These are phyloP conservation scores for Ophiocytium majus DNA, from an alignment of 352 stramenopile genomes.

Conservation along the genomic window DNA sequence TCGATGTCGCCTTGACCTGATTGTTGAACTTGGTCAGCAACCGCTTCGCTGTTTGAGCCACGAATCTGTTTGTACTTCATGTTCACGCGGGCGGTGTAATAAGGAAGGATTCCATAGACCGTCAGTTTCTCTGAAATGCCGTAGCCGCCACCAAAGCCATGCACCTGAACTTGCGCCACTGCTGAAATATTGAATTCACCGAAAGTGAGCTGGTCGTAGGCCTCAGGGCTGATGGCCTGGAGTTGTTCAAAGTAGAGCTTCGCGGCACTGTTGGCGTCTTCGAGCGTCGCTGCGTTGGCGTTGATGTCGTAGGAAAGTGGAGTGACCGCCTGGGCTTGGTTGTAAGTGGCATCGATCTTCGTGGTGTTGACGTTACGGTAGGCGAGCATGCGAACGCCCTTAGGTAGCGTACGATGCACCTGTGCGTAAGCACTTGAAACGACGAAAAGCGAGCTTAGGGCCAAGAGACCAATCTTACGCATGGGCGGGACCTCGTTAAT, in stretches of 20 bases:
- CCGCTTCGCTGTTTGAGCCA: background rate
- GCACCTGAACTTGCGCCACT: background rate
- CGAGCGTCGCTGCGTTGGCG: background rate
- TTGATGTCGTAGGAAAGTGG: background rate
- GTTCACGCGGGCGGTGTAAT: background rate
- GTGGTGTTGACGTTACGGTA: conserved; percentile 3
- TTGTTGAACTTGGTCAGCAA: background rate
- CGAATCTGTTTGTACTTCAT: background rate
- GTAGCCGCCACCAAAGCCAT: conserved; percentile 4
- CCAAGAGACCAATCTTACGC: too few relatives aligned
- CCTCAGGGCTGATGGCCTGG: background rate
- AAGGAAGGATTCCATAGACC: background rate
- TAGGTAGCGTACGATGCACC: background rate
- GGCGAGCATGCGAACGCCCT: background rate
- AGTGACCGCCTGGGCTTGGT: background rate
- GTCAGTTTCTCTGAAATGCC: background rate
- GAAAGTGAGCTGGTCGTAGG: background rate
- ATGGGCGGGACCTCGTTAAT: too few relatives aligned
- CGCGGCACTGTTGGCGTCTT: background rate
- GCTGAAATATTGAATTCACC: background rate
- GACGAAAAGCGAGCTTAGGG: background rate
- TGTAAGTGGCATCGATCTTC: background rate
- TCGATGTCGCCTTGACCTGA: background rate
- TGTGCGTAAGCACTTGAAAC: background rate
- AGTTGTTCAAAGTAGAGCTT: background rate